Conservation (phyloP, 192 early-diverging fungal species). For the Rhizophagus prolifer region DNA sequence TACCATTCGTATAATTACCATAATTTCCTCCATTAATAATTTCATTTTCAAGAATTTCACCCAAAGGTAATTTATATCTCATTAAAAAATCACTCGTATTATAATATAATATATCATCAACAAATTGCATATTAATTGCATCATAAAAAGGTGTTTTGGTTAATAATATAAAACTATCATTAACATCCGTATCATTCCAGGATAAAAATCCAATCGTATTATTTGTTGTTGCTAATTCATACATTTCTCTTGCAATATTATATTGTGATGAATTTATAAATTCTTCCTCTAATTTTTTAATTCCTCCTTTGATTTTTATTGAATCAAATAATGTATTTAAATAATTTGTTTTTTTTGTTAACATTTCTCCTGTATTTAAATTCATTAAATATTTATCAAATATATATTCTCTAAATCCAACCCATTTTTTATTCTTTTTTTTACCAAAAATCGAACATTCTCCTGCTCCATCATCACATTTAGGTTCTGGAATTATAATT, state of each 20-base stretch:
- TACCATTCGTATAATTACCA: not conserved
- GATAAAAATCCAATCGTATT: not conserved
- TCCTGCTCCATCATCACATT: not conserved
- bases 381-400: constrained; percentile 9
- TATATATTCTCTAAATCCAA: constrained; percentile 4
- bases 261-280: not conserved
- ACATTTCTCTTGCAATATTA: constrained; percentile 3
- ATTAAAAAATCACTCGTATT: constrained; percentile 7
- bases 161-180: not conserved
- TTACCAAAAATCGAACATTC: too few relatives aligned
- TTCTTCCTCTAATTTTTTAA: not conserved
- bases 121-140: not conserved
- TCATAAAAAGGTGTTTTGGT: not conserved
- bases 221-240: not conserved
- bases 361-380: not conserved
- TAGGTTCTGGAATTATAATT: not conserved
- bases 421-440: not conserved
- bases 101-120: not conserved
- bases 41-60: not conserved
- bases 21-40: not conserved
- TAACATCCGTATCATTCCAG: not conserved
- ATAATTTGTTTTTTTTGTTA: not conserved
- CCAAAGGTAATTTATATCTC: not conserved
- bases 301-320: not conserved
- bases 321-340: not conserved